Evolutionary conservation across 345 rosid genomes (phyloP), one percentile per base, ranked within the genome.

Genomic region (Melaleuca alternifolia): DNA sequence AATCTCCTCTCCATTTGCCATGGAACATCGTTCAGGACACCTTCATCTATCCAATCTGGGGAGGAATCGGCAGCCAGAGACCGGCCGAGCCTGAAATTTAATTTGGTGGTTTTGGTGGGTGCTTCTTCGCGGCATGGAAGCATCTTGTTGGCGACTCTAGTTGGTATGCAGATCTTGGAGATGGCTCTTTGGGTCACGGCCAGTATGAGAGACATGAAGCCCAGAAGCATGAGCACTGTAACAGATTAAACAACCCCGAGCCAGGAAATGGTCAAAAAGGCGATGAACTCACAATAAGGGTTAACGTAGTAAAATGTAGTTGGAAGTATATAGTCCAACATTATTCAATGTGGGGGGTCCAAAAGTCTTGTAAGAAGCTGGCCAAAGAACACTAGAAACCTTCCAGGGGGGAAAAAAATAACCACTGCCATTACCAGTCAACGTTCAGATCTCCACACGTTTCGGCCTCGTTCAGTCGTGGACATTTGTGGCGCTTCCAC

Each of bases 181-280:
- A 96, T 92, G 26, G 23, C 52, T 86, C 71, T 90, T 86, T 89
- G 93, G 82, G 90, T 89, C 50, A 92, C 96, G 23, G 94, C 94
- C 83, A 96, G 83, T 46, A 89, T 84, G 11, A 96, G 93, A 11
- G 98, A 96, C 96, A 96, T 94, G 91, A 96, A 94, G 5, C 97
- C 98, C 88, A 96, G 88, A 59, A 94, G 90, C 86, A 93, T 93
- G 14, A 96, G 91, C 90, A 90, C 98, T 96, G 94, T 86, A 48
- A 21, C 79, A 28, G 16, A 54, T 54, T 50, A 33, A n/a, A 53
- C 33, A 85, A 81, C 77, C 85, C 52, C 61, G 23, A 85, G 41
- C 52, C 50, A n/a, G 51, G 57, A 51, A n/a, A 44, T 11, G 46
- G 5, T 57, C 26, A 82, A 44, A 24, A 15, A 41, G 83, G 62